Base-by-base conservation (phyloP, 345 rosid species). In the Jatropha curcas region DNA sequence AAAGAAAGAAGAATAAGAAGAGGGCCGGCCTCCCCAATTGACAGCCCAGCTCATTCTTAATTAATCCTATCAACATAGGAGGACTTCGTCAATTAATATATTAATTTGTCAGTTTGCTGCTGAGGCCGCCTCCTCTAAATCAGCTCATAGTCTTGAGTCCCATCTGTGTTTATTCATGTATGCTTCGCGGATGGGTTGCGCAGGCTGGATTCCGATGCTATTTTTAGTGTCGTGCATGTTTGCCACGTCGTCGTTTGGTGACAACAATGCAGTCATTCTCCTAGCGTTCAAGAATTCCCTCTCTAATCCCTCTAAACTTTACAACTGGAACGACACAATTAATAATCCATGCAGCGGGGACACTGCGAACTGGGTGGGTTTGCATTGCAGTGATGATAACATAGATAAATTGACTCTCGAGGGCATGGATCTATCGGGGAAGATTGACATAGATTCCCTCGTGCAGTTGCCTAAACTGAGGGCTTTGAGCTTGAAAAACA, bases 401-500 rank as follows among this genome's bases (percentile, higher is more conserved):
- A 80, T 86, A 2, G 77, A 69, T 46, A 88, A 79, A 16, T 68
- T 90, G 68, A 78, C 72, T 17, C 86, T 92, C 0, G 92, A 89
- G 60, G 81, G 64, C 70, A 89, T 87, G 89, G 87, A 81, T 20
- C 83, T 94, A 3, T 19, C 63, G 1, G 96, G 98, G 0, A 4
- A 28, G 11, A 80, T 92, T 0, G 89, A 92, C 70, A 22, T 83
- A 0, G 87, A 85, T 6, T 25, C 81, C 0, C 87, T 92, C 2
- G 34, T n/a, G 7, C 28, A 50, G 2, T 14, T 94, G 63, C 51
- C 76, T 0, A 52, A 68, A 27, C 66, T 94, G 60, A 86, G 83
- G 41, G 78, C 90, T 4, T 52, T 92, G 2, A 90, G 97, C 77
- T 82, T 92, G 22, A 82, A 72, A 84, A 79, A 82, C 73, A 94